phyloP scores from a whole-genome alignment of 2,329 filamentous ascomycete species.

The Apiospora koreana region DNA sequence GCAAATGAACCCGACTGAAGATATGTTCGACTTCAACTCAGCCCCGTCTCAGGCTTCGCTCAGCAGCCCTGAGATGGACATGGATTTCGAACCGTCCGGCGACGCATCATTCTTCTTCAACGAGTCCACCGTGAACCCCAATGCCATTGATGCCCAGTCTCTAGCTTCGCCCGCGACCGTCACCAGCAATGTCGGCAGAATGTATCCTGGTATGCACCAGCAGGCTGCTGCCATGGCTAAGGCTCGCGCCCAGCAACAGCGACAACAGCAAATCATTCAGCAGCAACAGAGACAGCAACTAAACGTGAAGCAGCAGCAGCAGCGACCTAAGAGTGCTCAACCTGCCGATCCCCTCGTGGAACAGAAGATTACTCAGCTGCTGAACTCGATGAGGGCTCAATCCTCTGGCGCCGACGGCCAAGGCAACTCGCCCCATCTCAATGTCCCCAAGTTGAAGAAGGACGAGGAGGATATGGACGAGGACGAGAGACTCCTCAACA shows the following conservation, averaged over 20 bases:
- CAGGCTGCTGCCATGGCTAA: conserved; percentile 80
- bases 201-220: conserved; percentile 93
- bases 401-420: conserved; percentile 54
- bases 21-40: conserved; percentile 73
- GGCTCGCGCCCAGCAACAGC: conserved; percentile 64
- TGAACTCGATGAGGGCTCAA: conserved; percentile 89
- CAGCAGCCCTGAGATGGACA: conserved; percentile 66
- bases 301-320: conserved; percentile 48
- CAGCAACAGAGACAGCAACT: conserved; percentile 56
- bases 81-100: conserved; percentile 63
- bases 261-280: conserved; percentile 64
- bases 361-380: conserved; percentile 89
- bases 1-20: conserved; percentile 59
- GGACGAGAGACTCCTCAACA: conserved; percentile 90
- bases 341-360: conserved; percentile 73
- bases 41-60: conserved; percentile 61
- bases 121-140: conserved; percentile 67
- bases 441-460: conserved; percentile 78
- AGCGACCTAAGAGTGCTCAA: conserved; percentile 52
- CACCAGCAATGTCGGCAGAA: conserved; percentile 64
- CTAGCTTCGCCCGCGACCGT: conserved; percentile 48
- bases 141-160: conserved; percentile 63
- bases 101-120: conserved; percentile 68
- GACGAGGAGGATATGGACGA: conserved; percentile 99
- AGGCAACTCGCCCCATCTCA: conserved; percentile 55